Evolutionary conservation across 805 yeast genomes (phyloP).

Genomic region (Kazachstania taianensis): DNA sequence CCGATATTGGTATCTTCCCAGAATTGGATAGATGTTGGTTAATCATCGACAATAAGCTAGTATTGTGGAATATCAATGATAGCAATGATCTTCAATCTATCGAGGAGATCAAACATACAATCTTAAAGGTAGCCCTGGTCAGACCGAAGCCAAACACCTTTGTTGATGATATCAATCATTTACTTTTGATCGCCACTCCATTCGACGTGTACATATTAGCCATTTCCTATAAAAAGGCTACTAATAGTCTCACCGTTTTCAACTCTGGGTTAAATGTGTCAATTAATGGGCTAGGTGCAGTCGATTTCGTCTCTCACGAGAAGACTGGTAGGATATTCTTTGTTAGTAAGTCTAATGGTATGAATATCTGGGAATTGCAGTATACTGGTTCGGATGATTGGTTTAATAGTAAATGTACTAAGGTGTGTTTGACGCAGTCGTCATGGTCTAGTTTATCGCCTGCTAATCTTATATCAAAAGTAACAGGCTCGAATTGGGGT

Average conservation of each 20-base stretch:
- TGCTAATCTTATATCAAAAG: constrained; percentile 22
- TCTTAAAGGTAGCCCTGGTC: constrained; percentile 65
- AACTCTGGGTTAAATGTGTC: constrained; percentile 79
- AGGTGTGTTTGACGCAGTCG: constrained; percentile 70
- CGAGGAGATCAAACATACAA: constrained; percentile 72
- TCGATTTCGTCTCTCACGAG: constrained; percentile 48
- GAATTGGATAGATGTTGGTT: constrained; percentile 81
- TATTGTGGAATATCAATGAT: constrained; percentile 70
- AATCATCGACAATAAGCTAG: constrained; percentile 66
- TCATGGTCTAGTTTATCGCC: constrained; percentile 46
- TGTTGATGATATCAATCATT: constrained; percentile 60
- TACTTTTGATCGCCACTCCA: constrained; percentile 72
- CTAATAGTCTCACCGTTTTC: constrained; percentile 53
- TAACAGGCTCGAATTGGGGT: constrained; percentile 31
- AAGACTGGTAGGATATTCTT: constrained; percentile 74
- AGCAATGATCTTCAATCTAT: constrained; percentile 65
- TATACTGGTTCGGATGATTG: constrained; percentile 79
- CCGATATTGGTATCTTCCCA: constrained; percentile 76
- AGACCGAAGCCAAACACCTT: constrained; percentile 76
- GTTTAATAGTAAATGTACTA: constrained; percentile 75
- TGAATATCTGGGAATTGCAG: constrained; percentile 76
- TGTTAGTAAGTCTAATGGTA: constrained; percentile 68
- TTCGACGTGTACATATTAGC: constrained; percentile 70
- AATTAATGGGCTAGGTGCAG: constrained; percentile 65
- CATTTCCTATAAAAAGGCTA: constrained; percentile 39